Evolutionary conservation across 345 rosid genomes (phyloP).

Genomic region (Eutrema yunnanense): DNA sequence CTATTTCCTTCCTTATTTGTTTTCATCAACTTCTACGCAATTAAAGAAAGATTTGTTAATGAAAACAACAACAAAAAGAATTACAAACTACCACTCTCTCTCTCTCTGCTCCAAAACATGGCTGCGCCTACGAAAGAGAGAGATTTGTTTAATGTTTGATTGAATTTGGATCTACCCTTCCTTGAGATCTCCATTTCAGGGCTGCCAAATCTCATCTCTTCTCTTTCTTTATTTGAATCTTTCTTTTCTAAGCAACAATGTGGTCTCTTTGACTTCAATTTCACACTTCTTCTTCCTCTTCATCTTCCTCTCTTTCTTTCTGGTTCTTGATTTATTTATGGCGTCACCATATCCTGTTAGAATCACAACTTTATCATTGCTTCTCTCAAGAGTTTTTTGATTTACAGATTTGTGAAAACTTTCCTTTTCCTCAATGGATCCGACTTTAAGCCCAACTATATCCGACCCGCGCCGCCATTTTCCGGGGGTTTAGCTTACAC

Average conservation of each 20-base stretch:
- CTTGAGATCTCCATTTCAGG: not conserved
- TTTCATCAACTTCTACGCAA: not conserved
- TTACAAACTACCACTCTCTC: not conserved
- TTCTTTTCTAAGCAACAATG: not conserved
- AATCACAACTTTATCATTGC: not conserved
- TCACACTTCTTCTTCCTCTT: not conserved
- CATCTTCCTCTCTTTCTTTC: not conserved
- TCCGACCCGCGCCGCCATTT: slow-evolving; percentile 20
- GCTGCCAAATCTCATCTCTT: not conserved
- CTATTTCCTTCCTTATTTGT: not conserved
- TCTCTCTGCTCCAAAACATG: not conserved
- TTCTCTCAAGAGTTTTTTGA: not conserved
- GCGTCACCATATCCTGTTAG: not conserved
- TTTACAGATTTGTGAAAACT: not conserved
- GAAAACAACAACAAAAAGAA: not conserved
- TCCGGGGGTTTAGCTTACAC: slow-evolving; percentile 17
- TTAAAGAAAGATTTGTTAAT: not conserved
- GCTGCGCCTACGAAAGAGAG: not conserved
- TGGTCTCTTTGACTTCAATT: slow-evolving; percentile 14
- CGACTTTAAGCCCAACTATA: slow-evolving; percentile 10
- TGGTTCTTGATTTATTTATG: not conserved
- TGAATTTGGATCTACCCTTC: not conserved
- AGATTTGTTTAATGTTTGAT: not conserved
- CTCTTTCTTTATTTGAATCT: not conserved
- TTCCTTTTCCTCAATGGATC: slow-evolving; percentile 30